A percentile compares a stretch with the other conserved stretches of the same genome.
phyloP scores from a whole-genome alignment of 768 basidiomycete genomes.

The Pisolithus microcarpus region DNA sequence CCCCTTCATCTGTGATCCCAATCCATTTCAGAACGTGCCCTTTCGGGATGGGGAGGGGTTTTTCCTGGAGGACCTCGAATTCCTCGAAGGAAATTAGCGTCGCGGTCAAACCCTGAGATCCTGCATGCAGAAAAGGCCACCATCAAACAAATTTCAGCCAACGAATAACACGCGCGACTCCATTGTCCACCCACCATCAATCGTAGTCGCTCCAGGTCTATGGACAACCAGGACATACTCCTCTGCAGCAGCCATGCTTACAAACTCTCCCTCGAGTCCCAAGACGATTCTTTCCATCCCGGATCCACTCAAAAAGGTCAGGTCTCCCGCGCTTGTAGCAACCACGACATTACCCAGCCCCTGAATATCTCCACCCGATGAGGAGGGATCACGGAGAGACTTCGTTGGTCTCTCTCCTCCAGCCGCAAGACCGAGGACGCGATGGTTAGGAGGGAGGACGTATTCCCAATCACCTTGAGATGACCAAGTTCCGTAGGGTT shows the following conservation, averaged over 20 bases:
- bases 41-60: conserved; percentile 75
- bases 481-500: conserved; percentile 79
- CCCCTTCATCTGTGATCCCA: conserved; percentile 84
- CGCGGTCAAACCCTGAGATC: conserved; percentile 86
- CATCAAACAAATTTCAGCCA: neutral
- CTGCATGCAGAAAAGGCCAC: conserved; percentile 32
- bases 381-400: conserved; percentile 35
- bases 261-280: conserved; percentile 85
- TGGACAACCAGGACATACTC: conserved; percentile 89
- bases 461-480: conserved; percentile 77
- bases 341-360: conserved; percentile 83
- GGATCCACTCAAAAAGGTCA: conserved; percentile 88
- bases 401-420: conserved; percentile 46
- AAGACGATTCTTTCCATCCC: conserved; percentile 82
- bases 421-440: conserved; percentile 70
- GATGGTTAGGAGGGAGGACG: conserved; percentile 46
- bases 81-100: conserved; percentile 82
- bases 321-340: conserved; percentile 77
- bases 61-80: conserved; percentile 81
- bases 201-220: conserved; percentile 86
- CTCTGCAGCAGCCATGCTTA: conserved; percentile 78
- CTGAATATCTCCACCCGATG: conserved; percentile 45
- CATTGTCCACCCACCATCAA: conserved; percentile 64
- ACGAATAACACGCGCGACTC: neutral
- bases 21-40: conserved; percentile 81